Base-by-base conservation (phyloP, 2,329 filamentous ascomycete genomes). In the Botryotinia convoluta region DNA sequence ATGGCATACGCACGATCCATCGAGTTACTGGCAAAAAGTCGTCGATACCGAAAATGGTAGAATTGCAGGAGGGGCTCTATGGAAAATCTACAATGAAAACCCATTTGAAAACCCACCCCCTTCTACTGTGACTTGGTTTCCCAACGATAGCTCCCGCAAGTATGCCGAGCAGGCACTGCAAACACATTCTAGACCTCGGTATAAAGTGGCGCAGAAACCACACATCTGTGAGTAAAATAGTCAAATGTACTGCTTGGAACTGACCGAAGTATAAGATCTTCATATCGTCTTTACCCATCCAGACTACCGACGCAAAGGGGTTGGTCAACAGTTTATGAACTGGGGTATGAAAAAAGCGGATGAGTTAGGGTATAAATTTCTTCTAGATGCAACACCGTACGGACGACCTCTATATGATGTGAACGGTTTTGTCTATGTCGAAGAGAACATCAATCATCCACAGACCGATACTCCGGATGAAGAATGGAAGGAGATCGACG, bases 221-320 rank as follows among this genome's bases (percentile, higher is more conserved):
- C 72, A 73, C 54, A n/a, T 73, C 26, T 73, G 72, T 73, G 67
- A 67, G 72, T 71, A 60, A n/a, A 44, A 35, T n/a, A 18, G n/a
- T 39, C 60, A 45, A 29, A 5, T 35, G 20, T 37, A 26, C 42
- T 73, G 44, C 22, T 51, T 22, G n/a, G 12, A 22, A 39, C 60
- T 73, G 20, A 73, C 48, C 20, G 42, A 4, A 73, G 16, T 35
- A 60, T 29, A 48, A 73, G 72, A 71, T 60, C 68, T 73, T 39
- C 67, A 67, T 37, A 67, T 73, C 45, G 26, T 73, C 18, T 73
- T 67, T 54, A 67, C 48, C 35, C 72, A 73, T 71, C 72, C 68
- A 60, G 16, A 73, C 45, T 71, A 73, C 35, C 68, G 72, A 71
- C 72, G 72, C n/a, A 61, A 54, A 71, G 72, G 68, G 10, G 44